Percentiles rank a stretch among this genome's conserved stretches.
Conservation (phyloP, 805 yeast species). For the Debaryomyces tyrocola region DNA sequence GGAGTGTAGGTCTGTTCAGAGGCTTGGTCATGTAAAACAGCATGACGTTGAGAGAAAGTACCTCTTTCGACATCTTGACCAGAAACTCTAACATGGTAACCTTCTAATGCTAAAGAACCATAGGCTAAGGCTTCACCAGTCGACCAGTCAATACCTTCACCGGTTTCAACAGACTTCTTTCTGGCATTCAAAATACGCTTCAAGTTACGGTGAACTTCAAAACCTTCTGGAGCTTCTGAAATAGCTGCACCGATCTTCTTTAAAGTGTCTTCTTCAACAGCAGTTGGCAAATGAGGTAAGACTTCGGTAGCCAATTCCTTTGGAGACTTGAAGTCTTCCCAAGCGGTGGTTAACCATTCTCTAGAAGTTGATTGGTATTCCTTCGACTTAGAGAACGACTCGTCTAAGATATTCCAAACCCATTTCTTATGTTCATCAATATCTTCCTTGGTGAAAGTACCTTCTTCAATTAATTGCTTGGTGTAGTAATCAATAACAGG, state of each 20-base stretch:
- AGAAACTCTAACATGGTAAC: slow-evolving; percentile 93
- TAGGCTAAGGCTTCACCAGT: slow-evolving; percentile 99
- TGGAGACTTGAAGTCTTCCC: slow-evolving; percentile 99
- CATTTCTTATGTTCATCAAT: slow-evolving; percentile 94
- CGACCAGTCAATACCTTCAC: slow-evolving; percentile 98
- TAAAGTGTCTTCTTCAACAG: slow-evolving; percentile 68
- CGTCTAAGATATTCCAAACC: slow-evolving; percentile 96
- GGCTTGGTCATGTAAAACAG: slow-evolving; percentile 94
- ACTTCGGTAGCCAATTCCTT: slow-evolving; percentile 94
- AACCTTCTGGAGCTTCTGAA: slow-evolving; percentile 82
- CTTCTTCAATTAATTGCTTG: slow-evolving; percentile 77
- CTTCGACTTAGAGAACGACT: slow-evolving; percentile 82
- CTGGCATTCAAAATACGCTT: slow-evolving; percentile 90
- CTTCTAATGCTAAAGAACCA: slow-evolving; percentile 89
- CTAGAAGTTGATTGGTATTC: slow-evolving; percentile 87
- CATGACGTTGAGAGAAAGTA: slow-evolving; percentile 99
- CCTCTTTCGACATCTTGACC: slow-evolving; percentile 99
- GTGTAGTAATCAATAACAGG: slow-evolving; percentile 86
- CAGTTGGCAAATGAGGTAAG: slow-evolving; percentile 95
- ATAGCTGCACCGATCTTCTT: slow-evolving; percentile 76
- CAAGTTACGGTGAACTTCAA: slow-evolving; percentile 91
- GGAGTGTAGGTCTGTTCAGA: slow-evolving; percentile 85
- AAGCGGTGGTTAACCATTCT: slow-evolving; percentile 98
- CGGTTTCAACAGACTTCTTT: slow-evolving; percentile 80
- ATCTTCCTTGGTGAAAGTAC: slow-evolving; percentile 85